These are phyloP conservation scores for Circinella umbellata DNA, from an alignment of 371 early-diverging fungal species.

Conservation along the genomic window DNA sequence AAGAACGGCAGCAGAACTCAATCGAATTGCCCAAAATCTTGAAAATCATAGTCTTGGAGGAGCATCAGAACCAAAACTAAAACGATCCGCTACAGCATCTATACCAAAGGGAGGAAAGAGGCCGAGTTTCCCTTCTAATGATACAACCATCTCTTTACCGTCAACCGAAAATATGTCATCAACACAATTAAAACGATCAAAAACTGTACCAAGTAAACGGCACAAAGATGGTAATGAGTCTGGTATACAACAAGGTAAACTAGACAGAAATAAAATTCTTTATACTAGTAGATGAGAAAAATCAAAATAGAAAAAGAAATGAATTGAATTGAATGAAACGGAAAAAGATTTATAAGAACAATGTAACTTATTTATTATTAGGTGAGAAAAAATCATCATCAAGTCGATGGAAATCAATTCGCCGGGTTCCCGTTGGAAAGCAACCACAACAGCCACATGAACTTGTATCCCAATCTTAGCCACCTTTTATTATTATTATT, in stretches of 20 bases:
- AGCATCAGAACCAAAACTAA: slow-evolving; percentile 7
- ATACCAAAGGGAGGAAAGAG: slow-evolving; percentile 7
- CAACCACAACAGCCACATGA: slow-evolving; percentile 6
- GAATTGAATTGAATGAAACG: no score
- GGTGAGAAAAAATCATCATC: slow-evolving; percentile 11
- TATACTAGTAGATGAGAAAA: not conserved
- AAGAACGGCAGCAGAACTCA: not conserved
- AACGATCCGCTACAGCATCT: slow-evolving; percentile 8
- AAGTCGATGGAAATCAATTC: slow-evolving; percentile 24
- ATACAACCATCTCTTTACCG: slow-evolving; percentile 2
- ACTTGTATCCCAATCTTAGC: slow-evolving; percentile 7
- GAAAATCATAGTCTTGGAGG: slow-evolving; percentile 7
- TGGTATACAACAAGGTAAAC: slow-evolving; percentile 1
- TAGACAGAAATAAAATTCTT: not conserved
- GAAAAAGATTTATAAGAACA: no score
- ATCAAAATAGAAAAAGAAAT: not conserved
- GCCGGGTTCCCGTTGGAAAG: slow-evolving; percentile 13
- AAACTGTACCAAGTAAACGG: slow-evolving; percentile 27
- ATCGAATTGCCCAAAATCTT: not conserved
- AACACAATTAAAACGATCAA: slow-evolving; percentile 20
- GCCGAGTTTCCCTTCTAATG: not conserved
- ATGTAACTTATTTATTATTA: not conserved
- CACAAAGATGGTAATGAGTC: slow-evolving; percentile 18
- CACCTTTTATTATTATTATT: not conserved
- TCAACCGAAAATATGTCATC: not conserved